These are phyloP conservation scores for Malassezia equina DNA, from an alignment of 1,284 basidiomycete species.

Conservation along the genomic window DNA sequence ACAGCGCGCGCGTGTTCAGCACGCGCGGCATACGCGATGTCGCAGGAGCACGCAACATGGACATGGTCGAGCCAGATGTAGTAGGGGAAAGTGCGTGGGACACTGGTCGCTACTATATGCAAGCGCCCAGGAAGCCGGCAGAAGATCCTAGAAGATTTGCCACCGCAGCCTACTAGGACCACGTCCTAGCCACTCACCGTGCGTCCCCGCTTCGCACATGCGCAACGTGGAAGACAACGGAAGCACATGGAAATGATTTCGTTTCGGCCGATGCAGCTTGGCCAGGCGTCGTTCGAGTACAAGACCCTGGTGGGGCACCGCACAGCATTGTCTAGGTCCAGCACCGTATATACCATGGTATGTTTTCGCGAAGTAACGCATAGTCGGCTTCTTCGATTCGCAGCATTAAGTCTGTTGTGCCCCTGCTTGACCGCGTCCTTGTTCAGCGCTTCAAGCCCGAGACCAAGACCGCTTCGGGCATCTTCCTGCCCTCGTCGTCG, in stretches of 20 bases:
- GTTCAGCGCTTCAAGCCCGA: slow-evolving; percentile 91
- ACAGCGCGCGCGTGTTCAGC: slow-evolving; percentile 26
- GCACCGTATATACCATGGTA: slow-evolving; percentile 5
- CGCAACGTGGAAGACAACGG: slow-evolving; percentile 10
- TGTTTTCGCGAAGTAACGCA: slow-evolving; percentile 46
- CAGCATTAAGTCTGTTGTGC: slow-evolving; percentile 81
- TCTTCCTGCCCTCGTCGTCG: slow-evolving; percentile 82
- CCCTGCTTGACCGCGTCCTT: slow-evolving; percentile 88
- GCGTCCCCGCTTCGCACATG: background rate
- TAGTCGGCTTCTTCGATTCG: slow-evolving; percentile 52
- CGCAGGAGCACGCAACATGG: slow-evolving; percentile 31
- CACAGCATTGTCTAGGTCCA: background rate
- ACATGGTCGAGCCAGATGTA: slow-evolving; percentile 19
- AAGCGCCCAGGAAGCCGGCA: background rate
- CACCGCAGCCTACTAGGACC: background rate
- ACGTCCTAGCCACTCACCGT: background rate
- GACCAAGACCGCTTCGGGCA: slow-evolving; percentile 54
- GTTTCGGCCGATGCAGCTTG: slow-evolving; percentile 11
- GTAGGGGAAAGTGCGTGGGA: background rate
- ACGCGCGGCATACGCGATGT: slow-evolving; percentile 26
- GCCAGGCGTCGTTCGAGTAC: background rate
- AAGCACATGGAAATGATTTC: slow-evolving; percentile 3
- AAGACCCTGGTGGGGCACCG: background rate
- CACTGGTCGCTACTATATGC: background rate
- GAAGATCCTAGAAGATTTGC: slow-evolving; percentile 13